These are phyloP conservation scores for Petrea volubilis DNA, from an alignment of 257 asterid genomes.

Conservation along the genomic window DNA sequence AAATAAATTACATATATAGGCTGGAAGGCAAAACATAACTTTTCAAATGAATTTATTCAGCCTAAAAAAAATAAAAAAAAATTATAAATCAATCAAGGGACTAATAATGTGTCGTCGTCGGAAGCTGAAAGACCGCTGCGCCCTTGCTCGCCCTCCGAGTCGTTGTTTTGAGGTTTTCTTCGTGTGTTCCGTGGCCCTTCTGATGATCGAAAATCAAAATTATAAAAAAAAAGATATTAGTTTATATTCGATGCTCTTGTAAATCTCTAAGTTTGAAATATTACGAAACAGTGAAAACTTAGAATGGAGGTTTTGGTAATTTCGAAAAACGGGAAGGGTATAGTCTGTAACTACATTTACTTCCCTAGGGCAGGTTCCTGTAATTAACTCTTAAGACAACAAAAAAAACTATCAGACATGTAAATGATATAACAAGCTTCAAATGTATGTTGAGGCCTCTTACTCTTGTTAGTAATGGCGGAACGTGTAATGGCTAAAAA, in stretches of 20 bases:
- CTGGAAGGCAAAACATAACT: conserved; percentile 2
- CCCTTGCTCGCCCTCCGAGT: conserved; percentile 43
- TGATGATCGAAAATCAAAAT: conserved; percentile 29
- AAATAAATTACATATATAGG: neutral
- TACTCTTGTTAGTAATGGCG: conserved; percentile 82
- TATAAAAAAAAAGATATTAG: too few relatives aligned
- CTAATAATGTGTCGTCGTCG: conserved; percentile 36
- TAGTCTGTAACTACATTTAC: too few relatives aligned
- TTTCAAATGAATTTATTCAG: neutral
- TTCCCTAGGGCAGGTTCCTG: too few relatives aligned
- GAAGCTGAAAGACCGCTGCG: conserved; percentile 45
- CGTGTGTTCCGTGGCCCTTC: conserved; percentile 47
- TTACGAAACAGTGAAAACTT: too few relatives aligned
- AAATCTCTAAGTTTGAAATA: too few relatives aligned
- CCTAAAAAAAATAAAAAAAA: neutral
- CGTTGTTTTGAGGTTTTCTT: conserved; percentile 39
- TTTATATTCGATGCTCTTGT: too few relatives aligned
- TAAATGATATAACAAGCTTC: neutral
- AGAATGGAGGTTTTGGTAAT: too few relatives aligned
- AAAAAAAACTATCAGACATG: too few relatives aligned
- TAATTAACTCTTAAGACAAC: neutral
- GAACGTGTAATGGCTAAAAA: conserved; percentile 79
- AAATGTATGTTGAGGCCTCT: neutral
- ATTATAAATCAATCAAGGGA: conserved; percentile 24
- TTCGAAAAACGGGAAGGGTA: too few relatives aligned